A percentile compares a stretch with the other conserved stretches of the same genome.
These are phyloP conservation scores for Leptoxyphium fumago DNA, from an alignment of 2,329 filamentous ascomycete genomes.

Conservation along the genomic window DNA sequence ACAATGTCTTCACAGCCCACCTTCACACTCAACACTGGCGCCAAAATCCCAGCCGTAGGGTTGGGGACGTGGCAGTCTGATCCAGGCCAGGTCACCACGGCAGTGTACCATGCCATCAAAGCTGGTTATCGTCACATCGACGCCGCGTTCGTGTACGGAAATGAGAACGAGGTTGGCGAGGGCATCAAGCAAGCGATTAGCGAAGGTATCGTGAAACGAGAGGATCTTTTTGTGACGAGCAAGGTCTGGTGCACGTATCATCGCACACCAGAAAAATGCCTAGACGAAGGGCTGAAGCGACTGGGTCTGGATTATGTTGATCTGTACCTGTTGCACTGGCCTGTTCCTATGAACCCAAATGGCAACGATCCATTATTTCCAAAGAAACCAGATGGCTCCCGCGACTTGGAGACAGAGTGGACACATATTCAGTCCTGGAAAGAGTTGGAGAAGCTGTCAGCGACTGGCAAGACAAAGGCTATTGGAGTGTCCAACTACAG, in stretches of 20 bases:
- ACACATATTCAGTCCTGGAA: constrained; percentile 66
- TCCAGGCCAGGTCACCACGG: constrained; percentile 32
- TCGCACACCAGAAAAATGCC: constrained; percentile 50
- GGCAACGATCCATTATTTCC: constrained; percentile 59
- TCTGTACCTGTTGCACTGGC: constrained; percentile 73
- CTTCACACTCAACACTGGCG: constrained; percentile 24
- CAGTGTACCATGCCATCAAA: constrained; percentile 33
- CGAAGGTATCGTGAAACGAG: constrained; percentile 53
- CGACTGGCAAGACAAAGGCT: constrained; percentile 33
- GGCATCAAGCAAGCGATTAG: constrained; percentile 58
- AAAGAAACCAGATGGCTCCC: constrained; percentile 55
- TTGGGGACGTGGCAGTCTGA: constrained; percentile 25
- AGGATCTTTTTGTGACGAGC: constrained; percentile 70
- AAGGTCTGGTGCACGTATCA: constrained; percentile 79
- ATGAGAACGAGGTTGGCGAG: constrained; percentile 70
- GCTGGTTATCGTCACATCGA: constrained; percentile 45
- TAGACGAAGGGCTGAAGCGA: constrained; percentile 58
- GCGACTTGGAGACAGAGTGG: constrained; percentile 56
- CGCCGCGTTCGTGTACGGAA: constrained; percentile 62
- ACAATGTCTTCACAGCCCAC: constrained; percentile 15
- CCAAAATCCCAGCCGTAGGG: constrained; percentile 24
- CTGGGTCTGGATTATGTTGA: constrained; percentile 72
- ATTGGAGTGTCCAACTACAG: constrained; percentile 38
- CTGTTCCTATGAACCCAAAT: constrained; percentile 61
- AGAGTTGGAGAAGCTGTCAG: constrained; percentile 50